These are phyloP conservation scores for Forsythia suspensa DNA, from an alignment of 257 asterid species.

Conservation along the genomic window DNA sequence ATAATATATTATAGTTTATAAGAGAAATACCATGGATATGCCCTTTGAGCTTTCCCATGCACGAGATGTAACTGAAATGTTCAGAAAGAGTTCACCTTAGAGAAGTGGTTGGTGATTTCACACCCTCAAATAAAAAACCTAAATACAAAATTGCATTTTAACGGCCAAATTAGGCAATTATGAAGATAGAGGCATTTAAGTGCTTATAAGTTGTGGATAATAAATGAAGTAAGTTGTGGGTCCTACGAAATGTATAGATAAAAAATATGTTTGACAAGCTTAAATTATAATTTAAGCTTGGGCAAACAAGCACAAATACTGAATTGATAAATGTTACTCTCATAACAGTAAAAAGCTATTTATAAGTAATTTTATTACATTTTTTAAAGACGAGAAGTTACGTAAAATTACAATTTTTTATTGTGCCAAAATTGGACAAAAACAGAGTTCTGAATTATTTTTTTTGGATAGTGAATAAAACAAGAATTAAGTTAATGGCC, in stretches of 20 bases:
- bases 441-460: not conserved
- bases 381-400: not conserved
- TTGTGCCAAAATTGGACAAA: not conserved
- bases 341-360: not conserved
- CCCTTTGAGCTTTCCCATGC: constrained; percentile 89
- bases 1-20: not conserved
- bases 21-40: constrained; percentile 52
- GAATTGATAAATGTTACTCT: not conserved
- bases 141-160: not conserved
- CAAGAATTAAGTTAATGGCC: not conserved
- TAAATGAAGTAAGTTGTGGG: too few relatives aligned
- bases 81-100: constrained; percentile 7
- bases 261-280: too few relatives aligned
- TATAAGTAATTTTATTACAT: not conserved
- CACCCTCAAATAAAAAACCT: not conserved
- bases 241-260: too few relatives aligned
- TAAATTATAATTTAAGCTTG: too few relatives aligned
- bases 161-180: not conserved
- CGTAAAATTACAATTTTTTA: not conserved
- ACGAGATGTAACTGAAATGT: constrained; percentile 66
- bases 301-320: not conserved
- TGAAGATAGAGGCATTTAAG: not conserved
- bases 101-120: not conserved
- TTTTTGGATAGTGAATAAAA: not conserved
- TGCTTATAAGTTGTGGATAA: too few relatives aligned